Evolutionary conservation across 139 green algal genomes (phyloP), one percentile per base, ranked within the genome.

Genomic region (Trebouxia sp.): DNA sequence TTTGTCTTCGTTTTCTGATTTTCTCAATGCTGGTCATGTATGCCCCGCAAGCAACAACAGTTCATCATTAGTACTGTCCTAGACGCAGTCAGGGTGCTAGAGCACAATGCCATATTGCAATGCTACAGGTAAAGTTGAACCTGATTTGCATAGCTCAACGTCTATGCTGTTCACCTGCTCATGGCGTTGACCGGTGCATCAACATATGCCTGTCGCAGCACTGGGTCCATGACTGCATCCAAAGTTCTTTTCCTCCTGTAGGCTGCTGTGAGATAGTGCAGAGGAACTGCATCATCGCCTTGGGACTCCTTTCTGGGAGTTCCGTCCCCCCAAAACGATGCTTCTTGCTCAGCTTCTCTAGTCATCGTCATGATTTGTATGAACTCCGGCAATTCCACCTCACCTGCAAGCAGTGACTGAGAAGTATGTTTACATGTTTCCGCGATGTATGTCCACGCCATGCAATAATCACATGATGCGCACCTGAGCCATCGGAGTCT

Each of bases 231-330:
- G 51, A 94, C 83, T 42, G 89, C 88, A 75, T 94, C 89, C 84
- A 94, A 88, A 14, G 91, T 78, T 24, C 84, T 82, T 81, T 92
- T 93, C 53, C 91, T 85, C 5, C 89, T 82, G 83, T 93, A 94
- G 4, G 89, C 91, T 24, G 88, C 90, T 8, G 89, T 90, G 7
- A 82, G 37, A 15, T 75, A 66, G 39, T 82, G 30, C 56, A 82
- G 26, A 6, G 76, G 76, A 56, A 82, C 35, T n/a, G 35, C 35
- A 15, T 62, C 74, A 28, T 78, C 45, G 76, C 65, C 76, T 65
- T 45, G 70, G 43, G 28, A 10, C 28, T 53, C 22, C 0, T 43
- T n/a, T 45, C 47, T 30, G 28, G 32, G 37, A 5, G 41, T 28
- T 5, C 30, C 24, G 22, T 77, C 42, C 6, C 69, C 69, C 69